Conservation (phyloP, 331 rosid genomes). For the Telfairia occidentalis region DNA sequence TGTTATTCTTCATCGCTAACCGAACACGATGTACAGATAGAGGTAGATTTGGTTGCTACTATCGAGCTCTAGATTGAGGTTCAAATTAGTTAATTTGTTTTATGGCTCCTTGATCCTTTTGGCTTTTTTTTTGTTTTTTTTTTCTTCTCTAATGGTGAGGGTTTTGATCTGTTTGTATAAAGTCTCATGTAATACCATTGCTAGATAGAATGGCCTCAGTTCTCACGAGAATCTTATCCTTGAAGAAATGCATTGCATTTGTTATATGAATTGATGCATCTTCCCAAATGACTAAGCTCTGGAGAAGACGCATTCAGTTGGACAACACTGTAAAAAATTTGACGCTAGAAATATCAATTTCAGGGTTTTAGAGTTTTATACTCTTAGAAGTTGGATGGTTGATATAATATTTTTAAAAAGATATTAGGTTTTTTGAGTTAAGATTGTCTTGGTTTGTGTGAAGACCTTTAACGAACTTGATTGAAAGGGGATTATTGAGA, state of each 20-base stretch:
- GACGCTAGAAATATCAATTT: not conserved
- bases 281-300: constrained; percentile 7
- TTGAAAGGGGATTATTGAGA: not conserved
- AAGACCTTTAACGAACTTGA: not conserved
- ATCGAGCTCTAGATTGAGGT: constrained; percentile 31
- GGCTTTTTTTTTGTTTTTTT: constrained; percentile 3
- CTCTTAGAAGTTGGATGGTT: not conserved
- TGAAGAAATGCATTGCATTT: constrained; percentile 8
- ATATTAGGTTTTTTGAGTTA: not conserved
- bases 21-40: constrained; percentile 65
- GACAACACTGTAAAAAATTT: not conserved
- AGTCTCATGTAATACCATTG: constrained; percentile 7
- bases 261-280: constrained; percentile 7
- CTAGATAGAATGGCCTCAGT: constrained; percentile 7
- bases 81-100: constrained; percentile 24
- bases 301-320: not conserved
- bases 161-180: constrained; percentile 22
- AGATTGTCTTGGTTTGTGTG: not conserved
- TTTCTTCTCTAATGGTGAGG: constrained; percentile 13
- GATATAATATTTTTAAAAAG: too few species aligned
- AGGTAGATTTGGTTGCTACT: constrained; percentile 35
- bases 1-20: constrained; percentile 53
- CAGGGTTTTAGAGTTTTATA: not conserved
- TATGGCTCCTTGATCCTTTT: constrained; percentile 25
- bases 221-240: constrained; percentile 1